Evolutionary conservation across 228 moss, liverwort and hornwort species (phyloP).

Genomic region (Sphagnum fallax): DNA sequence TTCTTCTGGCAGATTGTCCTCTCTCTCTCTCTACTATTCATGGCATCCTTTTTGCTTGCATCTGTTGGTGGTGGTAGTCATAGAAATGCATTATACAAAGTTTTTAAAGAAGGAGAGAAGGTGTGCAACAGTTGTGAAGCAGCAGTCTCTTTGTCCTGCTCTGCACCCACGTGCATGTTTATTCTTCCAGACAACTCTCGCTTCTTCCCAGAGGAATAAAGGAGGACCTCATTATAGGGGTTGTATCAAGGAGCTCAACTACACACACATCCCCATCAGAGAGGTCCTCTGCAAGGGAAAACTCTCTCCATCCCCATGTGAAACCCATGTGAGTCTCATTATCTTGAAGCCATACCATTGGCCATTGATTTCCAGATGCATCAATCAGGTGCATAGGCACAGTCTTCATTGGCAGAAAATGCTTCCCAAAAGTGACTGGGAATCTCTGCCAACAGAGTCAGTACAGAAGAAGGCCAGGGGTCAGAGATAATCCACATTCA

Average conservation of each 20-base stretch:
- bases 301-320: conserved; percentile 43
- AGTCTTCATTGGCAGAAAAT: conserved; percentile 41
- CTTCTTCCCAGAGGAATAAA: conserved; percentile 2
- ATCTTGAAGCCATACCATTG: conserved; percentile 44
- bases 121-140: conserved; percentile 5
- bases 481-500: too few species aligned
- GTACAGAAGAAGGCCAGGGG: too few species aligned
- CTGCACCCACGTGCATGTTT: conserved; percentile 1
- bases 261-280: conserved; percentile 44
- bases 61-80: not conserved
- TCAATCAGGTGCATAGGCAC: conserved; percentile 33
- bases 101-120: conserved; percentile 6
- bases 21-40: not conserved
- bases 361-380: conserved; percentile 30
- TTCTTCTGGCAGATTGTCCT: conserved; percentile 4
- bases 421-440: conserved; percentile 46
- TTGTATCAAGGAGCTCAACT: conserved; percentile 30
- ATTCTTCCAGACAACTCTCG: conserved; percentile 3
- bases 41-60: too few species aligned
- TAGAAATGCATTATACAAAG: conserved; percentile 8
- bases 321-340: conserved; percentile 50
- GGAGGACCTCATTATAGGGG: not conserved
- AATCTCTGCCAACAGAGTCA: conserved; percentile 15
- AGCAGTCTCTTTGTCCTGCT: conserved; percentile 3
- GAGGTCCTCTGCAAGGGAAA: conserved; percentile 26